A percentile compares a stretch with the other conserved stretches of the same genome.
These are phyloP conservation scores for Yamadazyma atmosphaerica DNA, from an alignment of 1,139 yeast species.

Conservation along the genomic window DNA sequence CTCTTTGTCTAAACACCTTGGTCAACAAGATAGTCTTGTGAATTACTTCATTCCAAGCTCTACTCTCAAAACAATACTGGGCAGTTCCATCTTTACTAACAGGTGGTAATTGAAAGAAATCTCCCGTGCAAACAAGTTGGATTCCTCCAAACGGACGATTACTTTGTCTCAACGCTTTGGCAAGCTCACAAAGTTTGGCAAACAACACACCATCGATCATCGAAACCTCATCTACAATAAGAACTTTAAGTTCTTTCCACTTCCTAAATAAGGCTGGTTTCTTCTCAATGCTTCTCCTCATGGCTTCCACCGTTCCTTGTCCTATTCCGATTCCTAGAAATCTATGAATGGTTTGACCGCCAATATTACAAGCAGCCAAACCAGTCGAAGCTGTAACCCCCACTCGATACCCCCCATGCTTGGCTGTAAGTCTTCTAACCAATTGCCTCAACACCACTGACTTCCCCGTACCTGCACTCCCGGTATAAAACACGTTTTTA, in stretches of 20 bases:
- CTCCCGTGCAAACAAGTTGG: slow-evolving; percentile 77
- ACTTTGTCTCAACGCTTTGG: slow-evolving; percentile 48
- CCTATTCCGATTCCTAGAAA: slow-evolving; percentile 83
- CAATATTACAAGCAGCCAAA: slow-evolving; percentile 83
- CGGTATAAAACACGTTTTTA: slow-evolving; percentile 66
- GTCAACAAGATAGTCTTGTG: slow-evolving; percentile 57
- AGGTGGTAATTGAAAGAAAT: slow-evolving; percentile 85
- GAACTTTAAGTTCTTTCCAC: slow-evolving; percentile 63
- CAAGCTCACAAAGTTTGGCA: slow-evolving; percentile 64
- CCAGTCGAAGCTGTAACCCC: slow-evolving; percentile 94
- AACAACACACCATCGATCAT: slow-evolving; percentile 75
- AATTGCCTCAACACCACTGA: slow-evolving; percentile 69
- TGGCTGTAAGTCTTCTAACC: slow-evolving; percentile 43
- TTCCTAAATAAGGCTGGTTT: slow-evolving; percentile 44
- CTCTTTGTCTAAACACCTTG: slow-evolving; percentile 70
- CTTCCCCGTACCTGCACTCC: slow-evolving; percentile 86
- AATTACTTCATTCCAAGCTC: slow-evolving; percentile 56
- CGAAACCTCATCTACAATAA: slow-evolving; percentile 79
- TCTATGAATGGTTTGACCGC: slow-evolving; percentile 78
- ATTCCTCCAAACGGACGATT: slow-evolving; percentile 74
- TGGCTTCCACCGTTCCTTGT: slow-evolving; percentile 40
- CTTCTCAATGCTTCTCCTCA: slow-evolving; percentile 47
- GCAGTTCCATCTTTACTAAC: slow-evolving; percentile 47
- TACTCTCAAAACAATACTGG: slow-evolving; percentile 58
- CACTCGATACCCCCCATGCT: slow-evolving; percentile 47